A percentile compares a stretch with the other conserved stretches of the same genome.
Conservation (phyloP, 2,329 filamentous ascomycete species). For the Stagonosporopsis vannaccii region DNA sequence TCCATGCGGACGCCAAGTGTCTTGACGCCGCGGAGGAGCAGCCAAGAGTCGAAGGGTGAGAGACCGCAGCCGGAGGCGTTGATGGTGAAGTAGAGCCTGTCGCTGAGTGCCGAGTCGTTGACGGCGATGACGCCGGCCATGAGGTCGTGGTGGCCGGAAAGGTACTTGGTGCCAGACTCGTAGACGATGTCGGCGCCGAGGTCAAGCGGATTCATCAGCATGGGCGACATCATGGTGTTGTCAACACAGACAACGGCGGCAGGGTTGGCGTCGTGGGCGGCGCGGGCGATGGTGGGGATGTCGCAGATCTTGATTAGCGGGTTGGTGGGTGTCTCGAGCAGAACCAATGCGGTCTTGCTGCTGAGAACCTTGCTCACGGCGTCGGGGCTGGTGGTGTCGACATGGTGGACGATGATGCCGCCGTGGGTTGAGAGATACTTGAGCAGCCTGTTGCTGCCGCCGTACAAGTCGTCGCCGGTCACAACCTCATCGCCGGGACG, state of each 20-base stretch:
- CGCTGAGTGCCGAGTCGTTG: conserved; percentile 81
- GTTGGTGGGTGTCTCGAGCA: conserved; percentile 96
- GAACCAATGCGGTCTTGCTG: conserved; percentile 89
- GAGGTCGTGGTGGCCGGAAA: conserved; percentile 97
- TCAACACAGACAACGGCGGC: conserved; percentile 88
- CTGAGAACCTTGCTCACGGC: conserved; percentile 73
- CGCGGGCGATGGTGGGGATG: conserved; percentile 77
- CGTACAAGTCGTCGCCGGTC: conserved; percentile 95
- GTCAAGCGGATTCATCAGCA: conserved; percentile 92
- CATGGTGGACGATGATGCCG: conserved; percentile 92
- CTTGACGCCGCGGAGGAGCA: conserved; percentile 94
- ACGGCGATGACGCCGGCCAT: conserved; percentile 97
- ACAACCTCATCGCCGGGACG: conserved; percentile 95
- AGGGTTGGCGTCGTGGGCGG: conserved; percentile 79
- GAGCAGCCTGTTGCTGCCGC: conserved; percentile 90
- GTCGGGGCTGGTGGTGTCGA: conserved; percentile 86
- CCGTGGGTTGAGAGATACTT: conserved; percentile 90
- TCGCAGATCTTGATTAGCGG: conserved; percentile 98
- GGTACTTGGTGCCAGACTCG: conserved; percentile 96
- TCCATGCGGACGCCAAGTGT: conserved; percentile 98
- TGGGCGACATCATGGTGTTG: conserved; percentile 98
- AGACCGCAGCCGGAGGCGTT: conserved; percentile 95
- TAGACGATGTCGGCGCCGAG: conserved; percentile 96
- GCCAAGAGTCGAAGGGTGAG: conserved; percentile 93
- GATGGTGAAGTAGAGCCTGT: conserved; percentile 95